Percentiles rank a stretch among this genome's conserved stretches.
Evolutionary conservation across 352 stramenopile genomes (phyloP).

Genomic region (Globisporangium irregulare): DNA sequence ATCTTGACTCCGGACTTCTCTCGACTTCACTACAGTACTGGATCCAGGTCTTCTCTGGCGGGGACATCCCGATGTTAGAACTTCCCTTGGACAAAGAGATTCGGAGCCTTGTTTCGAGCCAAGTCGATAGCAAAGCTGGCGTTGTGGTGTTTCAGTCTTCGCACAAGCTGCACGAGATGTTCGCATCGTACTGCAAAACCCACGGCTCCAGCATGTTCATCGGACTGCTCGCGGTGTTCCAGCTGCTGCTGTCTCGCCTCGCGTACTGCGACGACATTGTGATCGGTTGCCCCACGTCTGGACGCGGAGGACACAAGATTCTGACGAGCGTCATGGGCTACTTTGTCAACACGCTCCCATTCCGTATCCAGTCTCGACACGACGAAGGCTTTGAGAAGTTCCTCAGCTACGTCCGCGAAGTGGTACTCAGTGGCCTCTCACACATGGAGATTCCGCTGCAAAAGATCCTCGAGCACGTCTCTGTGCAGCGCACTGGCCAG

Average conservation of each 20-base stretch:
- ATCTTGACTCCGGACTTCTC: conserved; percentile 33
- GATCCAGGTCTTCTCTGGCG: conserved; percentile 30
- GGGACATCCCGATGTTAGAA: conserved; percentile 25
- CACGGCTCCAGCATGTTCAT: conserved; percentile 49
- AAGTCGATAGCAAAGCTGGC: conserved; percentile 15
- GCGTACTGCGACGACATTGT: conserved; percentile 39
- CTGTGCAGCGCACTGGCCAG: conserved; percentile 12
- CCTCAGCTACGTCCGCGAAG: conserved; percentile 32
- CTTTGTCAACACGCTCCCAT: conserved; percentile 56
- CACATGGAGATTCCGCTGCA: conserved; percentile 56
- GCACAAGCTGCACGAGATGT: conserved; percentile 22
- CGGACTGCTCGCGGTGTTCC: conserved; percentile 42
- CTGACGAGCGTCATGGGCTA: conserved; percentile 44
- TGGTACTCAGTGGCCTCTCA: conserved; percentile 39
- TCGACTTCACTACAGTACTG: conserved; percentile 44
- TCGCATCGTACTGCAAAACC: conserved; percentile 30
- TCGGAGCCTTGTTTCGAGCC: not conserved
- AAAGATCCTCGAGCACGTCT: conserved; percentile 45
- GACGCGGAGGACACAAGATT: conserved; percentile 22
- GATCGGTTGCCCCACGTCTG: conserved; percentile 39
- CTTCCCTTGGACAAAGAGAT: conserved; percentile 39
- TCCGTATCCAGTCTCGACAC: conserved; percentile 30
- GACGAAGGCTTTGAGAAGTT: conserved; percentile 30
- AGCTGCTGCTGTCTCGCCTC: conserved; percentile 40
- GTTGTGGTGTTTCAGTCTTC: conserved; percentile 37